A percentile compares a stretch with the other conserved stretches of the same genome.
phyloP scores from a whole-genome alignment of 179 eudicot genomes.

The Monotropa hypopitys region DNA sequence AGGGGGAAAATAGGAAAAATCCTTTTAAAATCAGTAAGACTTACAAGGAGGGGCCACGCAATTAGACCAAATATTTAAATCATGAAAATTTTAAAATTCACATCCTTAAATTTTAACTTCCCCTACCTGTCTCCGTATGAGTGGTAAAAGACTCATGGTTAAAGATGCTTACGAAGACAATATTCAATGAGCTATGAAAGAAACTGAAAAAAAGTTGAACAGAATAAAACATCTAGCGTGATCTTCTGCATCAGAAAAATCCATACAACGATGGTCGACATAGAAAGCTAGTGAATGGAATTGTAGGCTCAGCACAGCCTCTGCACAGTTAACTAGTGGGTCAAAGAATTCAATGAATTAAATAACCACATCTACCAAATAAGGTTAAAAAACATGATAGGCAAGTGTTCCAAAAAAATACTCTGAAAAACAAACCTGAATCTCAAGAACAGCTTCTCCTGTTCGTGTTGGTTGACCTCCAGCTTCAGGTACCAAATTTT shows the following conservation, averaged over 20 bases:
- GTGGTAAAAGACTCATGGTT: neutral
- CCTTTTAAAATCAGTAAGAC: neutral
- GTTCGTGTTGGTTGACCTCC: constrained; percentile 94
- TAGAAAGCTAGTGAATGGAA: neutral
- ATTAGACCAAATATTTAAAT: neutral
- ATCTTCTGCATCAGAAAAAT: neutral
- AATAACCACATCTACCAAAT: neutral
- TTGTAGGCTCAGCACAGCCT: neutral
- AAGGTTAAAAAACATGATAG: neutral
- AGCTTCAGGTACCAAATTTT: constrained; percentile 97
- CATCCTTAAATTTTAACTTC: neutral
- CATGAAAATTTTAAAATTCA: neutral
- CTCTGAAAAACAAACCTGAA: constrained; percentile 56
- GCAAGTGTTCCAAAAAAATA: constrained; percentile 3
- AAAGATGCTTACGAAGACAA: neutral
- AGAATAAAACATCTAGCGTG: neutral
- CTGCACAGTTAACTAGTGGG: neutral
- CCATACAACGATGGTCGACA: neutral
- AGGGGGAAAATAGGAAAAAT: neutral
- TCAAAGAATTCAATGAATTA: neutral
- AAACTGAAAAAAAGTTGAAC: neutral
- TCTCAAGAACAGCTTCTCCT: constrained; percentile 97
- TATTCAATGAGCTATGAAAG: neutral
- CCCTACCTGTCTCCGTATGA: neutral
- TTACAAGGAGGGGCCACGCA: neutral